Evolutionary conservation across 805 yeast species (phyloP), one percentile per base, ranked within the genome.

Genomic region (Hanseniaspora singularis): DNA sequence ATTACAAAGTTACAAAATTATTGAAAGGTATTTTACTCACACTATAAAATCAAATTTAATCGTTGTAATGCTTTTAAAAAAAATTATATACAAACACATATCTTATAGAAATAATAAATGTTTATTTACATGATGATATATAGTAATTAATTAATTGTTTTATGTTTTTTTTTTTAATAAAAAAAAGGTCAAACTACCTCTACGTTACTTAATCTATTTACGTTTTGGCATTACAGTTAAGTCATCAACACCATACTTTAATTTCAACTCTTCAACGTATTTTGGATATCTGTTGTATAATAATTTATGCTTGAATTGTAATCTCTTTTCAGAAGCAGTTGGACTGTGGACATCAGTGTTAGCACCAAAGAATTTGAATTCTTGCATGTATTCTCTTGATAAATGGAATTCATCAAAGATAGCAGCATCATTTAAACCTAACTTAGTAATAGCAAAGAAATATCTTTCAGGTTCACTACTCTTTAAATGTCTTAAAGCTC

Each of bases 391-490:
- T 57, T 74, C 76, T 62, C 71, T 78, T 55, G 78, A 83, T 77
- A 84, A 73, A 62, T 76, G 77, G 68, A 89, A 89, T 68, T 88
- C 96, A 57, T 73, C 69, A 46, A 74, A 74, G 20, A 87, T 78
- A 26, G 79, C 79, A 49, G 73, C 79, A 64, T 89, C 97, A 33
- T 82, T 77, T 52, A 89, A 70, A 1, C 97, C 98, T 47, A 89
- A 69, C 64, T 86, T 87, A 56, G 81, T 82, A 51, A 89, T 77
- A 38, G 94, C 71, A 79, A 86, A 79, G 64, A 73, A 85, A 67
- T 92, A 89, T 56, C 79, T 73, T 61, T 84, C 74, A 14, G 96
- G 86, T 52, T 85, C 67, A 58, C 76, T 81, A 58, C 73, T 75
- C 63, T 87, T 87, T 64, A 92, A 71, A 61, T 89, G 92, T 64